Evolutionary conservation across 495 filamentous ascomycete genomes (phyloP), one percentile per base, ranked within the genome.

Genomic region (Beverwykella pulmonaria): DNA sequence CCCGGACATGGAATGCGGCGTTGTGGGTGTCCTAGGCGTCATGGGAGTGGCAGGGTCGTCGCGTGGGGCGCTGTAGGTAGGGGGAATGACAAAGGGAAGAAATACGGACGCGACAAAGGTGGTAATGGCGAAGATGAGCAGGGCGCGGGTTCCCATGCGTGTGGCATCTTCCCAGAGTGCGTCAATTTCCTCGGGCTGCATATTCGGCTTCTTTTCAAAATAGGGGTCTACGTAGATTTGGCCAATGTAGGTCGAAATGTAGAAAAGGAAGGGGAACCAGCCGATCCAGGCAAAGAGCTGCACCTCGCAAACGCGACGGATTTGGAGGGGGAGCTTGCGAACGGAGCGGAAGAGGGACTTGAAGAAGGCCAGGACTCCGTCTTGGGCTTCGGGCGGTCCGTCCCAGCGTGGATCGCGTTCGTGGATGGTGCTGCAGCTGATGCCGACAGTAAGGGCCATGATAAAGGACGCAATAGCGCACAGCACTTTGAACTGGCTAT

Each of bases 221-320:
- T 83, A 88, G 0, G 91, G 91, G 71, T 95, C 87, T 41, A 89
- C 88, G 72, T 95, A 94, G 57, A 95, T 87, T 74, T 97, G 91
- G 56, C 89, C 92, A 71, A 96, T 88, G 75, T 92, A 97, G 27
- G 90, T 94, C 1, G 91, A 94, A 7, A 92, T 89, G 78, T 97
- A 97, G 77, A 93, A 97, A 0, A 97, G 81, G 79, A 96, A 93
- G 19, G 92, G 92, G 72, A 97, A 97, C 89, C 92, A 97, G 62
- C 90, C 92, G 67, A 96, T 87, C 92, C 92, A 97, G 26, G 90
- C 90, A 60, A 89, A 91, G 71, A 97, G 85, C 74, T 97, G 92
- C 0, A 94, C 91, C 66, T 90, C 80, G 75, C 92, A 97, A 63
- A 97, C 90, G 69, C 86, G 88, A 22, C 83, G 79, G 69, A 92